Base-by-base conservation (phyloP, 257 asterid genomes). In the Solanum neorickii region DNA sequence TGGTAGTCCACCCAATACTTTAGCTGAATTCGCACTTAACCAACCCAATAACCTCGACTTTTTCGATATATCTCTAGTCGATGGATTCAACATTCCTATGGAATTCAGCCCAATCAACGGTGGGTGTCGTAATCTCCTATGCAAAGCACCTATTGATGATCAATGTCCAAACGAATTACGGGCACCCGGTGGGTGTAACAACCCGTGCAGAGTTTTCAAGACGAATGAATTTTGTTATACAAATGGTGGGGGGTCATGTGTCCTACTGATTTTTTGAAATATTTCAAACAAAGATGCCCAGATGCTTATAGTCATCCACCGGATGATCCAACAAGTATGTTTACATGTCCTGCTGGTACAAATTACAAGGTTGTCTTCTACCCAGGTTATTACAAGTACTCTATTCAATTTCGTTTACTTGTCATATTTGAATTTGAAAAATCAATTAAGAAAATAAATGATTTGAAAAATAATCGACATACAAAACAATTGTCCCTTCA, bases 301-400 rank as follows among this genome's bases (percentile, higher is more conserved):
- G 91, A 92, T 88, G 96, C 96, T 16, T 93, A 91, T 9, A 91
- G 92, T 83, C 92, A 89, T 41, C 96, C 96, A 20, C 92, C 82
- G 87, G 94, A 93, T 90, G 94, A 92, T 84, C 89, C 82, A 0
- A 93, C 93, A 1, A 93, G 94, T 69, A 86, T 88, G 56, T 89
- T 90, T 52, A 93, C 94, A 18, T 92, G 95, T 85, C 93, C 90
- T 1, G 75, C 87, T 23, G 95, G 94, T 2, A 91, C 94, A 9
- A 90, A 91, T 37, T 93, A 92, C 68, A 88, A 84, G 90, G 94
- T 92, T 83, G 92, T 92, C 5, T 93, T 93, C 90, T 92, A 94
- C 90, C 95, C 94, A 12, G 52, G 52, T 46, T 12, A 46, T 46
- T 46, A 46, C 52, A 46, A 3, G 2, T 46, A 46, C 16, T 12